Evolutionary conservation across 331 rosid genomes (phyloP), one percentile per base, ranked within the genome.

Genomic region (Ulmus americana): DNA sequence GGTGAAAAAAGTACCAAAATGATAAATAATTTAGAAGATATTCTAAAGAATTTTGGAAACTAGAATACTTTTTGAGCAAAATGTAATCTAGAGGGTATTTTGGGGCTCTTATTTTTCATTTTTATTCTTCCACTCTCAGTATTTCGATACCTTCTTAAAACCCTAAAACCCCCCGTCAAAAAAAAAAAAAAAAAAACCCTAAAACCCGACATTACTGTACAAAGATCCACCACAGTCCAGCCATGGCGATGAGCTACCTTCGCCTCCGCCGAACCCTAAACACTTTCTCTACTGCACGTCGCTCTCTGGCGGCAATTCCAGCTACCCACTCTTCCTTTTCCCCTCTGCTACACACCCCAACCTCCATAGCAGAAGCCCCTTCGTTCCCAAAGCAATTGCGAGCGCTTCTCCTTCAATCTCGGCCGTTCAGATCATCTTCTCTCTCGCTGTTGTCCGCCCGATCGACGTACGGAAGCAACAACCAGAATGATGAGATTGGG

Each of bases 401-500:
- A 13, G 28, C 48, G 13, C 41, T 42, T 9, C 55, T 69, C 15
- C 58, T 61, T 60, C 90, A 68, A 18, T 74, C 79, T 15, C 89
- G 84, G 48, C 68, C 79, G 3, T 76, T 83, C 73, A 70, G 75
- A 40, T 76, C 85, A 11, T 70, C 86, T 0, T 50, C 84, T 2
- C 35, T 71, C 14, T 79, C 86, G 11, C 76, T 77, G 28, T 70
- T 68, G 0, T 85, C 84, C 0, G 47, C 69, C 48, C 89, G 89
- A 39, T 64, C 75, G 13, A 4, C 77, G 6, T 51, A 59, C 38
- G 75, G 56, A n/a, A 43, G 69, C 8, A 44, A 53, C 64, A 44
- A 61, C 66, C 52, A 45, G 39, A 67, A 68, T 12, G 85, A 81
- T 1, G 91, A 83, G 75, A 89, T 92, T 10, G 95, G 89, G 55